Evolutionary conservation across 2,329 filamentous ascomycete genomes (phyloP).

Genomic region (Aspergillus sp.): DNA sequence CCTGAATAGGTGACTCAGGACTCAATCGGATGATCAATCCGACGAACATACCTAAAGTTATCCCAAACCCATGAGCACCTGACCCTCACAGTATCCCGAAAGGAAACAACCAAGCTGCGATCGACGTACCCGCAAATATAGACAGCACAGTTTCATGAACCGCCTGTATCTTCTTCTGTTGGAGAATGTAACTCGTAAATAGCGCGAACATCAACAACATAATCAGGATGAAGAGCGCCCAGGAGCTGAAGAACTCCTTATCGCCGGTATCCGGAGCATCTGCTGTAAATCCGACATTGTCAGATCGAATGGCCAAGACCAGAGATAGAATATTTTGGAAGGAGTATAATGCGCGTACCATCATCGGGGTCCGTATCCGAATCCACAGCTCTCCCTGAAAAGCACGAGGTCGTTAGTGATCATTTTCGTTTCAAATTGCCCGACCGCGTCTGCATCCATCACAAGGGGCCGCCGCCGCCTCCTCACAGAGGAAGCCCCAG

Average conservation of each 20-base stretch:
- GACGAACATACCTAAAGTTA: slow-evolving; percentile 79
- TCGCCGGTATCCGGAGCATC: slow-evolving; percentile 77
- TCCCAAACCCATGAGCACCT: slow-evolving; percentile 14
- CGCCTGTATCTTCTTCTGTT: slow-evolving; percentile 95
- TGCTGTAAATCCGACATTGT: slow-evolving; percentile 30
- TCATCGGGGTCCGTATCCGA: slow-evolving; percentile 41
- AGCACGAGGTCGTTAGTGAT: slow-evolving; percentile 23
- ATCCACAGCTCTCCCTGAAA: slow-evolving; percentile 39
- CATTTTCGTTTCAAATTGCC: neutral
- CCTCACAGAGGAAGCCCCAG: neutral
- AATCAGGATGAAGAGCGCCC: slow-evolving; percentile 96
- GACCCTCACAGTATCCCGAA: neutral
- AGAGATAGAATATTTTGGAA: slow-evolving; percentile 3
- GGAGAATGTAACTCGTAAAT: slow-evolving; percentile 94
- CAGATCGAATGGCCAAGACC: slow-evolving; percentile 10
- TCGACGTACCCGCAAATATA: slow-evolving; percentile 79
- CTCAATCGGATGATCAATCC: slow-evolving; percentile 83
- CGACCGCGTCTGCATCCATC: neutral
- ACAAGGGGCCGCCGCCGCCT: neutral
- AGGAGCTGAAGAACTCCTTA: slow-evolving; percentile 94
- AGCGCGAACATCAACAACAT: slow-evolving; percentile 90
- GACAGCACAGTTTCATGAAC: slow-evolving; percentile 98
- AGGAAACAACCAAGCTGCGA: neutral
- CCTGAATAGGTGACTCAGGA: slow-evolving; percentile 79
- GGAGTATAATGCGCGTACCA: slow-evolving; percentile 33